Conservation (phyloP, 2,329 filamentous ascomycete species). For the Escovopsis sp. region DNA sequence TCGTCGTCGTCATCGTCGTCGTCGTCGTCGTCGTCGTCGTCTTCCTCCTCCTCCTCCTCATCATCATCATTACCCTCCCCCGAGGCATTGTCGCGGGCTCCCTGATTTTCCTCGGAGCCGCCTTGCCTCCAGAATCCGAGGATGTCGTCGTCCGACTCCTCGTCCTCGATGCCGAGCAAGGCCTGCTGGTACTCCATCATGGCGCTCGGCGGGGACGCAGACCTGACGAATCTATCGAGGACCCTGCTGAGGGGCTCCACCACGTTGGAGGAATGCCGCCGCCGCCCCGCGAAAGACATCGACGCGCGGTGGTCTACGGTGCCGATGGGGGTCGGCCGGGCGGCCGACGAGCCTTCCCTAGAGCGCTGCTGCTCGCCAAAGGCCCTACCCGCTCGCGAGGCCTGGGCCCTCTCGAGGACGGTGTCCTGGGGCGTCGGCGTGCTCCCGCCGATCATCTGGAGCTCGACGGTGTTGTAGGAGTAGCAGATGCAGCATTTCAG, state of each 20-base stretch:
- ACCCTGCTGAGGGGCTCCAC: constrained; percentile 18
- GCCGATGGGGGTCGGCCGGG: constrained; percentile 11
- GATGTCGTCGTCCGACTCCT: constrained; percentile 40
- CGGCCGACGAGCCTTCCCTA: neutral
- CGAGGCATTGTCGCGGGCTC: constrained; percentile 20
- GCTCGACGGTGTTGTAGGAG: constrained; percentile 55
- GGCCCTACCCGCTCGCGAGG: neutral
- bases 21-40: constrained; percentile 17
- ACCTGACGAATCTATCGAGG: constrained; percentile 29
- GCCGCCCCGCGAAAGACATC: constrained; percentile 13
- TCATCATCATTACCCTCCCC: constrained; percentile 27
- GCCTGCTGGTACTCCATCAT: constrained; percentile 13
- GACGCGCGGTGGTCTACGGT: constrained; percentile 3
- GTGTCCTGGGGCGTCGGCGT: constrained; percentile 14
- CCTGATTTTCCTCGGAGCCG: constrained; percentile 9
- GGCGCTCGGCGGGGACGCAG: constrained; percentile 25
- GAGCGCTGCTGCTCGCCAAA: too few species aligned
- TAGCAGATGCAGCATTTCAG: constrained; percentile 67
- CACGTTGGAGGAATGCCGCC: constrained; percentile 26
- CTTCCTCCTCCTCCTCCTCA: constrained; percentile 18
- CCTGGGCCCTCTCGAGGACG: constrained; percentile 10
- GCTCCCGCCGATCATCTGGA: constrained; percentile 40
- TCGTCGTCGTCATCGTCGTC: constrained; percentile 36
- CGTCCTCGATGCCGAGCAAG: constrained; percentile 17
- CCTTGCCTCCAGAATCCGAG: constrained; percentile 41